Evolutionary conservation across 1,284 basidiomycete species (phyloP).

Genomic region (Apiotrichum porosum): DNA sequence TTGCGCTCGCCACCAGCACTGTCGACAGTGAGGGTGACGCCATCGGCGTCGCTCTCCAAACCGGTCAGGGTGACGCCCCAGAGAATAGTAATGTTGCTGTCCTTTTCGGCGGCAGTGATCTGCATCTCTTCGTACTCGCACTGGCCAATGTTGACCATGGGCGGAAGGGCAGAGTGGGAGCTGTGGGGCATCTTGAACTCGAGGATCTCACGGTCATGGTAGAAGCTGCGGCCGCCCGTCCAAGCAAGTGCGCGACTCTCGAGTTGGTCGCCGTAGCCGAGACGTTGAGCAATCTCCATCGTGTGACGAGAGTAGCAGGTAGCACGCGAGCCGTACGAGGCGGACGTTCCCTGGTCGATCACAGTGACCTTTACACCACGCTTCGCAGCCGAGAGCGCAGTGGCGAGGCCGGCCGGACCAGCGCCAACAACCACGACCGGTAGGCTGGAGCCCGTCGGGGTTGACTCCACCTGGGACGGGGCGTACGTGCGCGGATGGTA

Average conservation of each 20-base stretch:
- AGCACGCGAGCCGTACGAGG: slow-evolving; percentile 17
- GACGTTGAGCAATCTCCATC: slow-evolving; percentile 14
- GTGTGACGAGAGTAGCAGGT: slow-evolving; percentile 22
- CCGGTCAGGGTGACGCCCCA: slow-evolving; percentile 10
- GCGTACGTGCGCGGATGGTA: slow-evolving; percentile 10
- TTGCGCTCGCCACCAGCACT: slow-evolving; percentile 13
- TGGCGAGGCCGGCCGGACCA: slow-evolving; percentile 15
- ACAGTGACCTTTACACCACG: slow-evolving; percentile 15
- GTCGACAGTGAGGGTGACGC: slow-evolving; percentile 14
- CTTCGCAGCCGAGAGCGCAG: slow-evolving; percentile 12
- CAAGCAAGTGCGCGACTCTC: slow-evolving; percentile 11
- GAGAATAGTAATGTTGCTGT: slow-evolving; percentile 12
- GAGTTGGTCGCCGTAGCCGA: slow-evolving; percentile 14
- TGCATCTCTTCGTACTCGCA: slow-evolving; percentile 21
- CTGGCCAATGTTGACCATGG: slow-evolving; percentile 22
- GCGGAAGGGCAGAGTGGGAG: slow-evolving; percentile 3
- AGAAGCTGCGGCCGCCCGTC: slow-evolving; percentile 14
- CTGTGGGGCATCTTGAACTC: slow-evolving; percentile 16
- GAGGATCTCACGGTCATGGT: slow-evolving; percentile 16
- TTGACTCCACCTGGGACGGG: slow-evolving; percentile 11
- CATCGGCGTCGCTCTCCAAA: slow-evolving; percentile 5
- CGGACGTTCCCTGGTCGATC: slow-evolving; percentile 11
- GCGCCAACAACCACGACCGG: slow-evolving; percentile 16
- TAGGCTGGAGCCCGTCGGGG: slow-evolving; percentile 4
- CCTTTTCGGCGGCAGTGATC: slow-evolving; percentile 5